Evolutionary conservation across 2,329 filamentous ascomycete genomes (phyloP), one percentile per base, ranked within the genome.

Genomic region (Ascochyta pisi): DNA sequence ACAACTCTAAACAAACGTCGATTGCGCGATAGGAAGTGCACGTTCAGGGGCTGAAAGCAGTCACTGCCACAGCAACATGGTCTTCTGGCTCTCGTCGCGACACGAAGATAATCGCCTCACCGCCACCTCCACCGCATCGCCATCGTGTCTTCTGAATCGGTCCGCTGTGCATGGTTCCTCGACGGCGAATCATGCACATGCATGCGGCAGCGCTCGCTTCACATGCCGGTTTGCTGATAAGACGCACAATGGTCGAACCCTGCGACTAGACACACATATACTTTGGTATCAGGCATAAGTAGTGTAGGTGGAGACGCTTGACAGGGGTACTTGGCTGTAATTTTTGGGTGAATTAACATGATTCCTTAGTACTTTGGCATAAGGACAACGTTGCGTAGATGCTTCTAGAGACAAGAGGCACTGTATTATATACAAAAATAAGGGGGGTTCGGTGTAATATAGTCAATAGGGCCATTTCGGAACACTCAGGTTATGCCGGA

Each of bases 1-100:
- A 34, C 50, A 58, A 58, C 51, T 54, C 46, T 57, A 60, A 58
- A 50, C 43, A 45, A 41, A 58, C 60, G 50, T 54, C 54, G 33
- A 42, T 52, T 48, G 42, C 43, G 42, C 41, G 22, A 41, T 44
- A 48, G 37, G 26, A 39, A 34, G 41, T 37, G 37, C 35, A 3
- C 15, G 35, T 4, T 22, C 16, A 57, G 39, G 54, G 44, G 54
- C 54, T 41, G 49, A 52, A 50, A 37, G 39, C 48, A 37, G 35
- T 40, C 16, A 29, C 23, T 31, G 42, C 35, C 40, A 12, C 44
- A 38, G 29, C 43, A 46, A 42, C 42, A 41, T 37, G 41, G 38
- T 47, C 38, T 22, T 56, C 42, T 51, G 42, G 47, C 15, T 43
- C 38, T 9, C 26, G 16, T 38, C 22, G 42, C 42, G 37, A 47